Conservation (phyloP, 768 basidiomycete species). For the Xerocomellus intermedius region DNA sequence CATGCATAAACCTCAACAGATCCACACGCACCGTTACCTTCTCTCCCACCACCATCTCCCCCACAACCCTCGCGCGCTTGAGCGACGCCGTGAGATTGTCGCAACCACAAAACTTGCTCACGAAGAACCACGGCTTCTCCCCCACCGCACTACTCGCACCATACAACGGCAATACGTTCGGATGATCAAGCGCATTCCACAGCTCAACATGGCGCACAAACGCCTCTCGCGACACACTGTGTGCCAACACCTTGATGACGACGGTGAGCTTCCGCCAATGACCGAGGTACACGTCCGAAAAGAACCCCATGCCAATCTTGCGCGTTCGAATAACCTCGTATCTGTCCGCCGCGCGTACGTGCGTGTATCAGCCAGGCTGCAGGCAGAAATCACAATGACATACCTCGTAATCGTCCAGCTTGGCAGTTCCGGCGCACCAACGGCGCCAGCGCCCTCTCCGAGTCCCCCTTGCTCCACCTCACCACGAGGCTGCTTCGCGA, state of each 20-base stretch:
- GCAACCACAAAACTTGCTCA: conserved; percentile 68
- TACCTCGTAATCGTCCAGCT: conserved; percentile 76
- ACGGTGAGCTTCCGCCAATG: conserved; percentile 65
- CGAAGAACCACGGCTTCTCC: conserved; percentile 76
- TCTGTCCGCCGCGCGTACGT: conserved; percentile 27
- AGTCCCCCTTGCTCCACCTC: background rate
- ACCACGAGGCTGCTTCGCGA: background rate
- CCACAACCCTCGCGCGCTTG: conserved; percentile 27
- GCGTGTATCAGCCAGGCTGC: background rate
- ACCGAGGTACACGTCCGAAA: conserved; percentile 78
- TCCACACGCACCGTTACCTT: conserved; percentile 28
- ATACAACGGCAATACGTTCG: conserved; percentile 68
- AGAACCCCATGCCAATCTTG: conserved; percentile 71
- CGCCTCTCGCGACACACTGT: conserved; percentile 55
- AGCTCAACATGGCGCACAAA: conserved; percentile 71
- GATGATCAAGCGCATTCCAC: conserved; percentile 69
- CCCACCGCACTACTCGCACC: conserved; percentile 74
- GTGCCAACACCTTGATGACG: conserved; percentile 70
- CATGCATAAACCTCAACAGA: conserved; percentile 60
- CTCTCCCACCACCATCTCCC: background rate
- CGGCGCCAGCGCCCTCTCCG: background rate
- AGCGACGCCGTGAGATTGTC: conserved; percentile 65
- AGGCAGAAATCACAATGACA: background rate
- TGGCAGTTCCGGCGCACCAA: conserved; percentile 41
- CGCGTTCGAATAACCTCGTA: conserved; percentile 74